Base-by-base conservation (phyloP, 192 early-diverging fungal genomes). In the Backusella luteola region DNA sequence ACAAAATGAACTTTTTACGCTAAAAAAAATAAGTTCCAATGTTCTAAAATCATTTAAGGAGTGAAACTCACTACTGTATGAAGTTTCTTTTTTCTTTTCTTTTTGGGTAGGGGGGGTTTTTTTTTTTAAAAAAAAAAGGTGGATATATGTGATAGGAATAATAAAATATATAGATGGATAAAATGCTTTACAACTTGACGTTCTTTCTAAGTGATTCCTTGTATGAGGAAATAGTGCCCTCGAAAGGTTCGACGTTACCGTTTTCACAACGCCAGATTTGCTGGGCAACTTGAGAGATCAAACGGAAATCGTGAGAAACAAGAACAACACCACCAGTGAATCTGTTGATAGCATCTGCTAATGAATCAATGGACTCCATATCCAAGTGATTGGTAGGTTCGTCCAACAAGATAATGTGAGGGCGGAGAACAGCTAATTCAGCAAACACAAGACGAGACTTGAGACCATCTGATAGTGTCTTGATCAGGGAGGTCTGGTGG, bases 311-410 rank as follows among this genome's bases (percentile, higher is more conserved):
- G 93, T 99, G 98, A 75, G 94, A 95, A 71, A 99, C 98, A 36
- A 99, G 88, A 26, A 99, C 97, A 73, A 98, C 95, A 80, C 98
- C 98, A 49, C 98, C 98, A 79, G 92, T 91, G 85, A 95, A 99
- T 69, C 82, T 79, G 81, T 97, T 97, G 89, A 99, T 98, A 49
- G 98, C 98, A 23, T 96, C 89, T 34, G 98, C 98, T 71, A 99
- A 84, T 34, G 94, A 93, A 81, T 98, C 97, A 74, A 99, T 98
- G 52, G 96, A 90, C 79, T 93, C 93, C 76, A 93, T 93, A 84
- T 94, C 91, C 84, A 99, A 92, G 74, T 96, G 95, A 86, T 99
- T 99, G 76, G 98, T 99, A 74, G 97, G 97, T 92, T 99, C 98
- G 76, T 99, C 98, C 77, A 99, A 91, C 76, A 99, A 87, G 76